A percentile compares a stretch with the other conserved stretches of the same genome.
These are phyloP conservation scores for Fusarium buharicum DNA, from an alignment of 2,329 filamentous ascomycete genomes.

Conservation along the genomic window DNA sequence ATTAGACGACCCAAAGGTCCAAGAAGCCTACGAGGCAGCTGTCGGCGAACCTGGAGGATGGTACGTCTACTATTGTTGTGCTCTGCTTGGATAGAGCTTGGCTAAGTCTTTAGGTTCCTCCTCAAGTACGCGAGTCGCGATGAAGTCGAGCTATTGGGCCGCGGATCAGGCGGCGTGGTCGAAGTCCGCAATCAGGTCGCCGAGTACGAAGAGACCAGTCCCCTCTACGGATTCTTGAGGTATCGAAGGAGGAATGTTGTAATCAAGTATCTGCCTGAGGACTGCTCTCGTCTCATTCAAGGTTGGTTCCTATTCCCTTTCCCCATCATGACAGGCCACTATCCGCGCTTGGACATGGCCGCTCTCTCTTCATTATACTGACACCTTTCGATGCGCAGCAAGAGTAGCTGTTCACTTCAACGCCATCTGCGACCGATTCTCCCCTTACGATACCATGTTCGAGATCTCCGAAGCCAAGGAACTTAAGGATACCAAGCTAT, in stretches of 20 bases:
- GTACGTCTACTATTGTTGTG: constrained; percentile 63
- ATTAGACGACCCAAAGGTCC: constrained; percentile 81
- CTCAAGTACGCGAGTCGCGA: constrained; percentile 92
- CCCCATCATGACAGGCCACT: neutral
- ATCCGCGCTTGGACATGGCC: neutral
- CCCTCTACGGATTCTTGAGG: constrained; percentile 89
- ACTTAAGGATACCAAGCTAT: constrained; percentile 87
- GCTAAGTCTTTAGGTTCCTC: constrained; percentile 76
- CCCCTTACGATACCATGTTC: constrained; percentile 87
- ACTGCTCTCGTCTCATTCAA: constrained; percentile 90
- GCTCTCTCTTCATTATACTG: constrained; percentile 17
- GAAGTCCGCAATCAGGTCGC: constrained; percentile 84
- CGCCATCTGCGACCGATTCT: constrained; percentile 75
- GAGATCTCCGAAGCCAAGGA: constrained; percentile 79
- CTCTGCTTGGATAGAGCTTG: neutral
- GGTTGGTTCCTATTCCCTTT: constrained; percentile 66
- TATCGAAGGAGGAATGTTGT: constrained; percentile 91
- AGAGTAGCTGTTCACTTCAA: constrained; percentile 81
- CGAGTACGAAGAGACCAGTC: constrained; percentile 83
- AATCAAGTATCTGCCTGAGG: constrained; percentile 91
- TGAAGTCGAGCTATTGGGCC: constrained; percentile 80
- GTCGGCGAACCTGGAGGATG: constrained; percentile 90
- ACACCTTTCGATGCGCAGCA: constrained; percentile 61
- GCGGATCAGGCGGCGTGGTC: constrained; percentile 82
- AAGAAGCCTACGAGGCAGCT: constrained; percentile 85